Base-by-base conservation (phyloP, 176 grass and related monocot genomes). In the Canna indica region DNA sequence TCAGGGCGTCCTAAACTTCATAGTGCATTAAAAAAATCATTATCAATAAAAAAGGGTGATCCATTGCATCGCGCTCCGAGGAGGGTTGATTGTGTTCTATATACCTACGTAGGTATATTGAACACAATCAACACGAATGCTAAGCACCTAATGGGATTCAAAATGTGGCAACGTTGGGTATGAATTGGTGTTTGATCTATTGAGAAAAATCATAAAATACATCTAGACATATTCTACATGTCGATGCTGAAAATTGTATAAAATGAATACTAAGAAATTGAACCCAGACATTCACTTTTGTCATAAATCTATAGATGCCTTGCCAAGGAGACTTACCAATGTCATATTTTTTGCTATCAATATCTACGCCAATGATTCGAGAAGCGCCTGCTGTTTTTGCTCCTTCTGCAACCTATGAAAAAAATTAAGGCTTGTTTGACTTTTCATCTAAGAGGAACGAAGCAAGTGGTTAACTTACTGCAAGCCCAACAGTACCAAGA, bases 401-500 rank as follows among this genome's bases (percentile, higher is more conserved):
- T 15, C 94, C 94, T 80, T 93, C 94, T 53, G 84, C 89, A 54
- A 93, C 90, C 94, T 99, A 88, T 64, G 47, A 80, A 53, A 20
- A 56, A 34, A 77, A 75, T 16, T 72, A 25, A 9, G 3, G 17
- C 33, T 24, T 41, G 32, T 35, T 15, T 35, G 29, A 22, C 57
- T 50, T 61, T 32, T 58, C 31, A 27, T 62, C 4, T n/a, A 52
- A 15, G 71, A 2, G 68, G 16, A 73, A n/a, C 30, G 20, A 60
- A 48, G 11, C 13, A 69, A 39, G 17, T 63, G 24, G 5, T 58
- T 50, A 76, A 86, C 94, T 88, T 87, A 99, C 94, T 61, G 94
- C 94, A 76, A 99, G 89, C 25, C 94, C 94, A 74, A 99, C 80
- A 71, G 86, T 99, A 46, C 94, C 94, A 73, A 99, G 94, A 29